Percentiles rank a stretch among this genome's conserved stretches.
Conservation (phyloP, 495 filamentous ascomycete species). For the Letharia lupina region DNA sequence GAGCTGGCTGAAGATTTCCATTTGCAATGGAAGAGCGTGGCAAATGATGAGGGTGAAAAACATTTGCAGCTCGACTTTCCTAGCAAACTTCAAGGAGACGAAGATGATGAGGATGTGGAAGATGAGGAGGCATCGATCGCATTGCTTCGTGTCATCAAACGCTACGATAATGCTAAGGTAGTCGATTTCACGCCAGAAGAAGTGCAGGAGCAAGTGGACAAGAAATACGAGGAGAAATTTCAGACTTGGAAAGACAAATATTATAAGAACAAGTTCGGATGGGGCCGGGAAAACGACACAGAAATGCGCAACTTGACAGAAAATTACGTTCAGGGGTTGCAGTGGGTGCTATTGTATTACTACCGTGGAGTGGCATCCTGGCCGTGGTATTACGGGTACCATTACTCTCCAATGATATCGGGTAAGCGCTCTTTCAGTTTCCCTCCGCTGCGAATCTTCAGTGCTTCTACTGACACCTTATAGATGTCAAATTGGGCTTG, state of each 20-base stretch:
- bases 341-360: slow-evolving; percentile 98
- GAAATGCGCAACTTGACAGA: slow-evolving; percentile 78
- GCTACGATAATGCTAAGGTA: slow-evolving; percentile 82
- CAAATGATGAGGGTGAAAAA: slow-evolving; percentile 68
- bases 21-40: slow-evolving; percentile 70
- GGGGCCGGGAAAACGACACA: slow-evolving; percentile 73
- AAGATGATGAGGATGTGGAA: slow-evolving; percentile 52
- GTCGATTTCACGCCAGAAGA: slow-evolving; percentile 73
- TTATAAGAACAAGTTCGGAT: slow-evolving; percentile 82
- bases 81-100: slow-evolving; percentile 45
- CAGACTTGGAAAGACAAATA: slow-evolving; percentile 87
- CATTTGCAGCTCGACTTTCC: slow-evolving; percentile 71
- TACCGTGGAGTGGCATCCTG: slow-evolving; percentile 94
- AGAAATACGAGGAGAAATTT: slow-evolving; percentile 82
- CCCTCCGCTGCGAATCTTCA: background rate
- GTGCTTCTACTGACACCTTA: slow-evolving; percentile 13
- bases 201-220: slow-evolving; percentile 63
- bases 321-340: slow-evolving; percentile 95
- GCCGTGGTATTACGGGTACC: slow-evolving; percentile 96
- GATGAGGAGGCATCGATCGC: slow-evolving; percentile 84
- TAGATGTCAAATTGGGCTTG: slow-evolving; percentile 82
- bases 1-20: slow-evolving; percentile 75
- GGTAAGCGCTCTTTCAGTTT: slow-evolving; percentile 34
- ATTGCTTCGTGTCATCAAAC: slow-evolving; percentile 71
- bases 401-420: slow-evolving; percentile 96